These are phyloP conservation scores for Endocladia muricata DNA, from an alignment of 31 red algal genomes.

Conservation along the genomic window DNA sequence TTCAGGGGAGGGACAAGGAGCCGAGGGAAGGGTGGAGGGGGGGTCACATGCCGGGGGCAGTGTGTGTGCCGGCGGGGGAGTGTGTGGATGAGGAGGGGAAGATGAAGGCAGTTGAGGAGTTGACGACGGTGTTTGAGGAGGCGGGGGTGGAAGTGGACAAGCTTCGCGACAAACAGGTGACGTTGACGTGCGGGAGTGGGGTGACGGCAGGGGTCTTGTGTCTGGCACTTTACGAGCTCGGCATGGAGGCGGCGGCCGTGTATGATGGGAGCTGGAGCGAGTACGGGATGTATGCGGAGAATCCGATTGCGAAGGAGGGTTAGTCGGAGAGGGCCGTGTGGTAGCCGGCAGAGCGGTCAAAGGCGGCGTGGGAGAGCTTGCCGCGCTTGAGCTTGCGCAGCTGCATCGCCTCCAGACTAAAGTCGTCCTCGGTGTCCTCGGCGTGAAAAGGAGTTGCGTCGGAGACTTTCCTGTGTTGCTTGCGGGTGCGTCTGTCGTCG, in stretches of 20 bases:
- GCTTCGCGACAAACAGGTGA: constrained; percentile 12
- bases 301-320: constrained; percentile 16
- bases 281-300: constrained; percentile 34
- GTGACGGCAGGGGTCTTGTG: constrained; percentile 79
- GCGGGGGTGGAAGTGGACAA: constrained; percentile 5
- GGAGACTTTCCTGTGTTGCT: no score
- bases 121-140: constrained; percentile 26
- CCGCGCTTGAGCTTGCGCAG: constrained; percentile 67
- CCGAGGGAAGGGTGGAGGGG: constrained; percentile 57
- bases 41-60: constrained; percentile 76
- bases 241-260: constrained; percentile 50
- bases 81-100: constrained; percentile 25
- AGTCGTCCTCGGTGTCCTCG: constrained; percentile 54
- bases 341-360: constrained; percentile 30
- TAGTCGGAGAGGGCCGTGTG: neutral
- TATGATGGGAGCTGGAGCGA: constrained; percentile 94
- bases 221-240: constrained; percentile 68
- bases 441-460: neutral
- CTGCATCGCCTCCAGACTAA: constrained; percentile 50
- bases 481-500: neutral
- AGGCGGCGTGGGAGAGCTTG: constrained; percentile 49
- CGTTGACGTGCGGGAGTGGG: constrained; percentile 77
- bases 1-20: constrained; percentile 62
- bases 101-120: constrained; percentile 30
- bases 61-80: constrained; percentile 38